These are phyloP conservation scores for Mesembryanthemum crystallinum DNA, from an alignment of 148 eudicot species.

Conservation along the genomic window DNA sequence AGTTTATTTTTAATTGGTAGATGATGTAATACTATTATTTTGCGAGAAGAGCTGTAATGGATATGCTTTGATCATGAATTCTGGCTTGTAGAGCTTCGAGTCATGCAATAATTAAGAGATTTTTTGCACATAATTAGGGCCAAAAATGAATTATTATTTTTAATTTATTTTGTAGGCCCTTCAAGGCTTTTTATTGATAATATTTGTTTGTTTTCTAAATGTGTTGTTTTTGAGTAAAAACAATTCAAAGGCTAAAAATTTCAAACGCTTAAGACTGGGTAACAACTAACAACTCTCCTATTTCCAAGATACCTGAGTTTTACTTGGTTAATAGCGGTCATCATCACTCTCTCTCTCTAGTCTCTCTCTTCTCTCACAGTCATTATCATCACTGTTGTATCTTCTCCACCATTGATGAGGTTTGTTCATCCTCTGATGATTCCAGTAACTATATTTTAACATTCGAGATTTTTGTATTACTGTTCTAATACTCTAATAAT, in stretches of 20 bases:
- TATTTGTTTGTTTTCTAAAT: background rate
- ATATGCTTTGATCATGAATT: no score
- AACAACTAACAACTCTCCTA: conserved; percentile 25
- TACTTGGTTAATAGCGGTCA: background rate
- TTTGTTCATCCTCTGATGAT: no score
- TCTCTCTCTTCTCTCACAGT: background rate
- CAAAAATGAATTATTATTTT: no score
- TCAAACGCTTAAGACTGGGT: background rate
- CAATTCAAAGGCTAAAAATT: background rate
- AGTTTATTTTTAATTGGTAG: no score
- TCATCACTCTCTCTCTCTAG: background rate
- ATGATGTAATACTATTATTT: no score
- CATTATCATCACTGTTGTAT: background rate
- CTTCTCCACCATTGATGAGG: background rate
- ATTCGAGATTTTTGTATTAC: background rate
- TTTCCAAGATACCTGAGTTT: background rate
- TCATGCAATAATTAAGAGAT: no score
- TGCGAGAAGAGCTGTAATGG: no score
- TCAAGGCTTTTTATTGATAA: no score
- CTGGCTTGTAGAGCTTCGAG: no score
- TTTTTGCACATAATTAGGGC: no score
- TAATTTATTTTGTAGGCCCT: no score
- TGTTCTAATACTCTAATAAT: background rate
- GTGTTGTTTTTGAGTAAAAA: background rate
- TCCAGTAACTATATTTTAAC: background rate